Base-by-base conservation (phyloP, 208 protist species). In the Trypanosoma brucei region DNA sequence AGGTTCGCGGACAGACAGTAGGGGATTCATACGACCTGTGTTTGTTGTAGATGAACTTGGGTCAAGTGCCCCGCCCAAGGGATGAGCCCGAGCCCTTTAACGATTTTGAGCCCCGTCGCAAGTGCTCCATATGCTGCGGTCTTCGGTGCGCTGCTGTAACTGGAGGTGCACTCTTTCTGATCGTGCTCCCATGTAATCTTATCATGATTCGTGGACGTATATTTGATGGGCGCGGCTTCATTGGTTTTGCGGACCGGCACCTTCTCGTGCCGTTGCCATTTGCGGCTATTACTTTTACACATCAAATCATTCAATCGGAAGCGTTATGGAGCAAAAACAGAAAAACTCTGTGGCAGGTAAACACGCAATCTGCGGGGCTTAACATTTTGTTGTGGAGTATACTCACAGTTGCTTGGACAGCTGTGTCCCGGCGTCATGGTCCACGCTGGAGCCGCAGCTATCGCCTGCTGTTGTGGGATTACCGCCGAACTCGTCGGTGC, bases 241-340 rank as follows among this genome's bases (percentile, higher is more conserved):
- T 65, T 11, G 84, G 84, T 2, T 85, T 91, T 37, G 30, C 86
- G 14, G 81, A 94, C 55, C 78, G 83, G 33, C 77, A 87, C 59
- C 55, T 75, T 0, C 75, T 91, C 59, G 38, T 91, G 11, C 70
- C 88, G 9, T 67, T 94, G 3, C 88, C 88, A 36, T 38, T 91
- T 6, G 74, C 81, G 0, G 73, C 75, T 34, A 69, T 91, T 45
- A 83, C 84, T n/a, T 88, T 94, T 72, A 91, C 88, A 1, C 88
- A 94, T 59, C 88, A 94, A 62, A 46, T 55, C 3, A 64, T 94
- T 8, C 83, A 91, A 45, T 94, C 88, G 22, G 84, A 94, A 64
- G 84, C 76, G 6, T 68, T 94, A 36, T 94, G 88, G 84, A 88
- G 84, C 63, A 89, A 89, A 61, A 88, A 89, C 69, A 81, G 70